These are phyloP conservation scores for Carpediemonas membranifera DNA, from an alignment of 78 protist species.

Conservation along the genomic window DNA sequence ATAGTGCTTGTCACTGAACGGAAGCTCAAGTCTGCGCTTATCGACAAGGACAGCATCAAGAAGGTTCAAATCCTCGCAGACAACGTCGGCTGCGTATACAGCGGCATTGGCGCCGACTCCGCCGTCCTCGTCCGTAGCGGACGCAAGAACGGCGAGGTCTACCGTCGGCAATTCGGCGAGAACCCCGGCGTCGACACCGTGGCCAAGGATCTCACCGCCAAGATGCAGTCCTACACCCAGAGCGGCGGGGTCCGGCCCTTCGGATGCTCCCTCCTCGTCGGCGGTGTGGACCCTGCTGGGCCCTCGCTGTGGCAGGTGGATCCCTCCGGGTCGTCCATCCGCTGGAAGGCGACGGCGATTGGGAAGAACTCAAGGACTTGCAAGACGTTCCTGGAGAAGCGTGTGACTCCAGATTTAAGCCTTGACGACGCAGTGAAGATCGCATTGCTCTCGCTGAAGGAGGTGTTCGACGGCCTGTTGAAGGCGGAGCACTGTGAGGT, in stretches of 20 bases:
- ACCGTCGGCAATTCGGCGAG: slow-evolving; percentile 54
- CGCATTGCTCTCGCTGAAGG: slow-evolving; percentile 87
- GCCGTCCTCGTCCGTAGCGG: slow-evolving; percentile 73
- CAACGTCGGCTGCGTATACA: slow-evolving; percentile 71
- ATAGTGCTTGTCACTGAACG: slow-evolving; percentile 94
- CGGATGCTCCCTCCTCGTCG: slow-evolving; percentile 89
- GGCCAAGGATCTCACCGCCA: slow-evolving; percentile 84
- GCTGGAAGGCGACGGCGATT: slow-evolving; percentile 99
- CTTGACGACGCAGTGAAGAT: slow-evolving; percentile 94
- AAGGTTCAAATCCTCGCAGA: slow-evolving; percentile 60
- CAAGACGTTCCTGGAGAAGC: slow-evolving; percentile 90
- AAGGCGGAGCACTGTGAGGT: slow-evolving; percentile 80
- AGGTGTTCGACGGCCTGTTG: slow-evolving; percentile 73
- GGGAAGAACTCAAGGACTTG: slow-evolving; percentile 84
- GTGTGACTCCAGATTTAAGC: slow-evolving; percentile 66
- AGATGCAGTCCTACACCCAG: slow-evolving; percentile 98
- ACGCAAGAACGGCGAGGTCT: slow-evolving; percentile 72
- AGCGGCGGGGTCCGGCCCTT: slow-evolving; percentile 94
- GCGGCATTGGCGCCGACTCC: slow-evolving; percentile 93
- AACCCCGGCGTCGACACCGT: slow-evolving; percentile 61
- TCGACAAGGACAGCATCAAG: slow-evolving; percentile 66
- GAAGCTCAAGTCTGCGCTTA: slow-evolving; percentile 66
- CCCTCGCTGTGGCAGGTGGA: slow-evolving; percentile 90
- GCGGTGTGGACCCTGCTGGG: slow-evolving; percentile 74
- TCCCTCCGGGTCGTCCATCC: slow-evolving; percentile 88